These are phyloP conservation scores for Oryza longistaminata DNA, from an alignment of 176 grass and related monocot species.

Conservation along the genomic window DNA sequence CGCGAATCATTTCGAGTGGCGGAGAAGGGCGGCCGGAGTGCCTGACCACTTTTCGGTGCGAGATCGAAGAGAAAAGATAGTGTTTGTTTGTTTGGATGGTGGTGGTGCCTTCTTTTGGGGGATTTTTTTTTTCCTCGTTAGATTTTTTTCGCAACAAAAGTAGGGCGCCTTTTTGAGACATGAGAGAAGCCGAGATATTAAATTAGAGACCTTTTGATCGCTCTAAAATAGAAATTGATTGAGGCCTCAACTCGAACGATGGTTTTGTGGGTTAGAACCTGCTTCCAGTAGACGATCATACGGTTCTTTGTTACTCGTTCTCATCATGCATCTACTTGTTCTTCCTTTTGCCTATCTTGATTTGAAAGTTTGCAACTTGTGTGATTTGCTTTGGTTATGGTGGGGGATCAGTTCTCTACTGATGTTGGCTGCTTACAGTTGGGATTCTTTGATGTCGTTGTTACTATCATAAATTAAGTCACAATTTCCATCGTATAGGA, in stretches of 20 bases:
- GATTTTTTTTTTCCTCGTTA: constrained; percentile 15
- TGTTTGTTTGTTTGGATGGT: neutral
- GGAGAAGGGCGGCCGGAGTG: neutral
- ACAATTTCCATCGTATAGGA: constrained; percentile 13
- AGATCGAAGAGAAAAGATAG: constrained; percentile 27
- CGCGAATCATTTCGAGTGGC: neutral
- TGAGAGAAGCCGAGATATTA: constrained; percentile 23
- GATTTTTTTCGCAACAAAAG: constrained; percentile 38
- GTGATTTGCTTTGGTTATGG: neutral
- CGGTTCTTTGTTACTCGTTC: neutral
- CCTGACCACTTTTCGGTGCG: neutral
- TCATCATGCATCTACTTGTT: constrained; percentile 5
- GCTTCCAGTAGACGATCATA: neutral
- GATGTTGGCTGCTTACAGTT: neutral
- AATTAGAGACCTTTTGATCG: neutral
- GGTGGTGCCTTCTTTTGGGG: constrained; percentile 11
- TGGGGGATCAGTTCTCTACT: constrained; percentile 32
- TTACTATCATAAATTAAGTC: neutral
- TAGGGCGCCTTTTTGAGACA: constrained; percentile 19
- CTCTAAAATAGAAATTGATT: neutral
- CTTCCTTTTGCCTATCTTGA: neutral
- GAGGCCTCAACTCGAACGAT: neutral
- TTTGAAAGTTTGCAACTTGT: neutral
- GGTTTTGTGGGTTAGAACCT: neutral
- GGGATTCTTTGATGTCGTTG: neutral